Evolutionary conservation across 139 green algal genomes (phyloP).

Genomic region (Desmodesmus armatus): DNA sequence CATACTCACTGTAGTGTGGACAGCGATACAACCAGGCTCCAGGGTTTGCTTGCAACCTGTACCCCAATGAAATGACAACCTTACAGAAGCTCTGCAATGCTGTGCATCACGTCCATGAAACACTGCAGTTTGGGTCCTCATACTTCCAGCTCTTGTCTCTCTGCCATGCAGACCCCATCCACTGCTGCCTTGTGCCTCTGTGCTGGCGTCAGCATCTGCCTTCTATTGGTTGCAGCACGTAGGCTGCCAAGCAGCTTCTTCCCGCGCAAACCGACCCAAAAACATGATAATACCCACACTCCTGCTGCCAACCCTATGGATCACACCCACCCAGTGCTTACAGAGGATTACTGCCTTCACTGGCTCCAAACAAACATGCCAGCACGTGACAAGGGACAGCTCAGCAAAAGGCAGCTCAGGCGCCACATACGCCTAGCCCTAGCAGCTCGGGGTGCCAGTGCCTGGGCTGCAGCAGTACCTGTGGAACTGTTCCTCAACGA

Average conservation of each 20-base stretch:
- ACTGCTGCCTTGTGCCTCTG: slow-evolving; percentile 9
- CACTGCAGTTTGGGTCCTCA: no score
- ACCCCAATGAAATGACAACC: no score
- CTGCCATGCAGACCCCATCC: no score
- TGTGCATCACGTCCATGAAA: no score
- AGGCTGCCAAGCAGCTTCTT: slow-evolving; percentile 5
- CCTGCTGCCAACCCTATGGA: no score
- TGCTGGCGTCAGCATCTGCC: not conserved
- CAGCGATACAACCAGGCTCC: no score
- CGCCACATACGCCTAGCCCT: slow-evolving; percentile 32
- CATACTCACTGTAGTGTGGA: no score
- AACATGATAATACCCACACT: not conserved
- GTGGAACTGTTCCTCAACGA: slow-evolving; percentile 57
- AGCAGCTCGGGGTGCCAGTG: slow-evolving; percentile 26
- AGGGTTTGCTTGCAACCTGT: no score
- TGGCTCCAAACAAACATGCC: slow-evolving; percentile 37
- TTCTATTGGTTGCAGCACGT: not conserved
- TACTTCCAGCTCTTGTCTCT: no score
- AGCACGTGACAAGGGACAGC: not conserved
- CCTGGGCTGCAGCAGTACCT: slow-evolving; percentile 52
- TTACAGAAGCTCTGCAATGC: no score
- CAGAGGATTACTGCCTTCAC: not conserved
- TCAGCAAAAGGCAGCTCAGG: not conserved
- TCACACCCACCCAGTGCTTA: not conserved
- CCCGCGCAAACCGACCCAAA: not conserved